These are phyloP conservation scores for Lithospermum erythrorhizon DNA, from an alignment of 257 asterid genomes.

Conservation along the genomic window DNA sequence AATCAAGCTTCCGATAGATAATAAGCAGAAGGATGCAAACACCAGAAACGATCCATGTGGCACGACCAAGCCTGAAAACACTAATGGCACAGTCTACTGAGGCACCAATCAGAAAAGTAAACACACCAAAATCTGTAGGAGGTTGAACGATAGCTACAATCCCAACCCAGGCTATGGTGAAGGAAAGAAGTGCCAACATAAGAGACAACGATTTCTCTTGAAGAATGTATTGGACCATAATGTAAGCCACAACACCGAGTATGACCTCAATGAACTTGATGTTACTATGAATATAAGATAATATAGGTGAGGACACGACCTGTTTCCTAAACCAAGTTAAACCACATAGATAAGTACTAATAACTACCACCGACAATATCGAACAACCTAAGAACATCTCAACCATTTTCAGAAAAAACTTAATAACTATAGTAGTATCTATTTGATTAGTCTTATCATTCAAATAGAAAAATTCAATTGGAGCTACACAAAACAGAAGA, in stretches of 20 bases:
- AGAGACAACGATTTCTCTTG: not conserved
- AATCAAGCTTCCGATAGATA: not conserved
- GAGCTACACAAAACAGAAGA: too few species aligned
- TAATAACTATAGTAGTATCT: not conserved
- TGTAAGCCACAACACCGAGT: constrained; percentile 3
- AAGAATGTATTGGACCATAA: constrained; percentile 9
- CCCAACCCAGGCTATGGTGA: constrained; percentile 12
- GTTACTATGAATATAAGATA: not conserved
- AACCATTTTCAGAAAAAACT: not conserved
- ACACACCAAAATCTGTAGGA: constrained; percentile 11
- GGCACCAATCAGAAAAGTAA: constrained; percentile 12
- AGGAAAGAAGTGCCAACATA: constrained; percentile 8
- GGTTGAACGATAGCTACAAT: constrained; percentile 16
- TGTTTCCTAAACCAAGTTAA: not conserved
- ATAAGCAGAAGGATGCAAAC: not conserved
- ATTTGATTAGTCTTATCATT: not conserved
- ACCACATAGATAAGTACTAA: not conserved
- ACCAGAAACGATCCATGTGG: not conserved
- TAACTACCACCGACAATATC: not conserved
- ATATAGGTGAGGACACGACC: not conserved
- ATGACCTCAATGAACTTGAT: constrained; percentile 8
- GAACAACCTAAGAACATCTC: not conserved
- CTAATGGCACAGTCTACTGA: not conserved
- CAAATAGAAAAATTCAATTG: not conserved
- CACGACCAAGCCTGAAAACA: not conserved